Base-by-base conservation (phyloP, 129 eudicot genomes). In the Escallonia rubra region DNA sequence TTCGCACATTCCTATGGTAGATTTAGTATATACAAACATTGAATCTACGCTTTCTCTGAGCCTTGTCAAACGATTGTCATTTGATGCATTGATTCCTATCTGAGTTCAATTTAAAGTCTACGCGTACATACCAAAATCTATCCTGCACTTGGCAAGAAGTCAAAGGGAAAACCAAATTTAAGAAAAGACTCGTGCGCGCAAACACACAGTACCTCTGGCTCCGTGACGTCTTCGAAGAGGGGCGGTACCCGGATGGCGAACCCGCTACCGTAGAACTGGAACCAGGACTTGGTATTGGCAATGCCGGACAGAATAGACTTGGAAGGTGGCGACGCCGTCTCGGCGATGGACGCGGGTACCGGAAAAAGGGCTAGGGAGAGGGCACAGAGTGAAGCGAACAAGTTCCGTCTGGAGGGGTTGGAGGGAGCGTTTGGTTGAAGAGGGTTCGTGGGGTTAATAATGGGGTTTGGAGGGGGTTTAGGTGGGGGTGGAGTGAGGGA, bases 161-260 rank as follows among this genome's bases (percentile, higher is more conserved):
- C 34, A 23, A 23, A 23, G 34, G 34, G 34, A 23, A 23, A 23
- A 23, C 34, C 34, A 23, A 23, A 23, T 23, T 23, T 23, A 23
- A 23, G 34, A 23, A 23, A 23, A 23, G 1, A 23, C 34, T 23
- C 34, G 1, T 23, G 34, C 34, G 34, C 34, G 34, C 34, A 23
- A 23, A 23, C 34, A 23, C 34, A 23, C 34, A 23, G 1, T 23
- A 23, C 98, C 92, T 93, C 98, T 53, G 98, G 98, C 81, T 89
- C 98, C 72, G 66, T 82, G 57, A 89, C 65, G 74, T 93, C 96
- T 68, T 84, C 68, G 67, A 93, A 93, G 11, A 80, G 68, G 60
- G 98, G 98, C 0, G 98, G 98, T 41, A 93, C 82, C 48, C 98
- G 78, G 60, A 93, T 89, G 41, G 96, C 85, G 48, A 93, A 93